A percentile compares a stretch with the other conserved stretches of the same genome.
Evolutionary conservation across 23 red algal species (phyloP).

Genomic region (Gracilaria domingensis): DNA sequence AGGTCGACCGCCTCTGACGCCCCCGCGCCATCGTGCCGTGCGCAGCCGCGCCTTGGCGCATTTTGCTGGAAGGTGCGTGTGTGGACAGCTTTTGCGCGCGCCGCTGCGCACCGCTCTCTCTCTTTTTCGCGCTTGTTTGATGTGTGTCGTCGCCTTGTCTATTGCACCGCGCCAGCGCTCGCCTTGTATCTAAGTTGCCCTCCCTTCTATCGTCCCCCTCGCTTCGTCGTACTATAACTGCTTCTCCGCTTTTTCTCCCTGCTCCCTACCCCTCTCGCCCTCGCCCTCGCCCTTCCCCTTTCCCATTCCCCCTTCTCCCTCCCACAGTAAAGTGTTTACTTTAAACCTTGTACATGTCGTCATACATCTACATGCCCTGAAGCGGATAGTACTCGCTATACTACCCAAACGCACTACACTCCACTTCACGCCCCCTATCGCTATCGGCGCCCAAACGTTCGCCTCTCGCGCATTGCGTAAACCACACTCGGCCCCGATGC

Average conservation of each 20-base stretch:
- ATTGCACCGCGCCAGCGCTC: slow-evolving; percentile 15
- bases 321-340: neutral
- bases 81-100: slow-evolving; percentile 36
- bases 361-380: neutral
- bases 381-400: too few species aligned
- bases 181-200: slow-evolving; percentile 1
- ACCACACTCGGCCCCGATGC: too few species aligned
- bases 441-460: too few species aligned
- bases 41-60: slow-evolving; percentile 4
- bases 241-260: neutral
- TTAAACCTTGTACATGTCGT: neutral
- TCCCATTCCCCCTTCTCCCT: neutral
- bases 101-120: slow-evolving; percentile 21
- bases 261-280: neutral
- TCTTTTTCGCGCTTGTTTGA: slow-evolving; percentile 8
- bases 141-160: slow-evolving; percentile 8
- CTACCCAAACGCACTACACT: too few species aligned
- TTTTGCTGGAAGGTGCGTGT: slow-evolving; percentile 39
- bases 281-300: neutral
- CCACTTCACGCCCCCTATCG: too few species aligned
- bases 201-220: neutral
- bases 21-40: neutral
- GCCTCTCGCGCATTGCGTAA: too few species aligned
- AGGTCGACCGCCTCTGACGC: slow-evolving; percentile 86
- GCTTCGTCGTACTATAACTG: slow-evolving; percentile 9